These are phyloP conservation scores for Pyronema omphalodes DNA, from an alignment of 495 filamentous ascomycete genomes.

Conservation along the genomic window DNA sequence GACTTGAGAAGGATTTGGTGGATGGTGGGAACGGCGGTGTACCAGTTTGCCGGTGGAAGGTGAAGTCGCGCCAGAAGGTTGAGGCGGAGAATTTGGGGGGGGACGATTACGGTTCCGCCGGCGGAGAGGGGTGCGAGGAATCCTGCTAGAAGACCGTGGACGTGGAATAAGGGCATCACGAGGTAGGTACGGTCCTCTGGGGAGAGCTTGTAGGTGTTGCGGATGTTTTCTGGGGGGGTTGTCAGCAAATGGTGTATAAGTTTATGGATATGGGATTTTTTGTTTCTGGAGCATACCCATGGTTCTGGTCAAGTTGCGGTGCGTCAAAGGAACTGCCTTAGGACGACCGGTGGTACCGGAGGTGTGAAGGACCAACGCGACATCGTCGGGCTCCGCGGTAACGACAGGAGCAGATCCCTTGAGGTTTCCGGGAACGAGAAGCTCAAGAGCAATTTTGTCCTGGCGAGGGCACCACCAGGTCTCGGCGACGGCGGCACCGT, in stretches of 20 bases:
- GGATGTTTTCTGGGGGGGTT: slow-evolving; percentile 44
- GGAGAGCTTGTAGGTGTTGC: slow-evolving; percentile 50
- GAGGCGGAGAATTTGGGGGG: slow-evolving; percentile 59
- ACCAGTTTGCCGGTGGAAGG: slow-evolving; percentile 59
- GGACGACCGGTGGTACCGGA: slow-evolving; percentile 68
- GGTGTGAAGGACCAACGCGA: slow-evolving; percentile 55
- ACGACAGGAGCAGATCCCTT: slow-evolving; percentile 31
- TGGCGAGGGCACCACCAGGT: slow-evolving; percentile 48
- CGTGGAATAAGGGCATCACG: slow-evolving; percentile 86
- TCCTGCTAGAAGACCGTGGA: slow-evolving; percentile 64
- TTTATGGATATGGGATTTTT: neutral
- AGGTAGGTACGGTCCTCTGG: slow-evolving; percentile 55
- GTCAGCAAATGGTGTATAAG: slow-evolving; percentile 3
- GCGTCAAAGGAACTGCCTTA: slow-evolving; percentile 65
- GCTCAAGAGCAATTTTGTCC: slow-evolving; percentile 48
- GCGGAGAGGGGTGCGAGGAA: slow-evolving; percentile 56
- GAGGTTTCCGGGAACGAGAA: slow-evolving; percentile 54
- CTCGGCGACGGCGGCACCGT: slow-evolving; percentile 61
- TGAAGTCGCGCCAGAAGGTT: slow-evolving; percentile 65
- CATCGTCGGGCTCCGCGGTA: slow-evolving; percentile 41
- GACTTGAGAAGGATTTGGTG: slow-evolving; percentile 69
- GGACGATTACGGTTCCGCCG: slow-evolving; percentile 56
- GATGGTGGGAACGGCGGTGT: slow-evolving; percentile 70
- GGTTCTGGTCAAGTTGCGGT: slow-evolving; percentile 55
- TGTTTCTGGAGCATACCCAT: slow-evolving; percentile 50